Evolutionary conservation across 2,329 filamentous ascomycete species (phyloP).

Genomic region (Cladophialophora yegresii): DNA sequence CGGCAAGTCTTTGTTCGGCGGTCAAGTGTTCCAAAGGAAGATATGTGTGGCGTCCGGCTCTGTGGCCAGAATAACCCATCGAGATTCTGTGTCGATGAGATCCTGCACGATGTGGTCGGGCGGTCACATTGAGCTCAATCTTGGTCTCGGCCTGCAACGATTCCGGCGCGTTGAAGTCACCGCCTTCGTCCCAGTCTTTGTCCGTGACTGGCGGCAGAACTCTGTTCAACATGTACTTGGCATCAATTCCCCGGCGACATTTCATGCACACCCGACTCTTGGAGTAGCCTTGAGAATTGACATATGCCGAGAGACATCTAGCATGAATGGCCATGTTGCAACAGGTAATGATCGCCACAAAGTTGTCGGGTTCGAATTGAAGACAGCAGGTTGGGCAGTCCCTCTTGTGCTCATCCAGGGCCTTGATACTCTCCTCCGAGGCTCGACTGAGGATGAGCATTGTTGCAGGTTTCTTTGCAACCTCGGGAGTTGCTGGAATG

Average conservation of each 20-base stretch:
- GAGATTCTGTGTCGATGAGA: conserved; percentile 15
- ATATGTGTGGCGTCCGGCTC: conserved; percentile 4
- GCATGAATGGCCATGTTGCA: conserved; percentile 32
- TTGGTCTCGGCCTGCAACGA: conserved; percentile 24
- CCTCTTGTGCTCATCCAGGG: conserved; percentile 30
- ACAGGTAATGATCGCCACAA: conserved; percentile 31
- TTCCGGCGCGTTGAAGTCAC: conserved; percentile 30
- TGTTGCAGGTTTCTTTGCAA: conserved; percentile 15
- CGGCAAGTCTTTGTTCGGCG: conserved; percentile 10
- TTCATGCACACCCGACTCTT: conserved; percentile 32
- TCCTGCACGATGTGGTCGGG: conserved; percentile 23
- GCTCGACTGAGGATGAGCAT: conserved; percentile 29
- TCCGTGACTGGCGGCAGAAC: conserved; percentile 31
- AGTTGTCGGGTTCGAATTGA: conserved; percentile 31
- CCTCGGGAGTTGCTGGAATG: neutral
- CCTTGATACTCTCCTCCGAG: conserved; percentile 25
- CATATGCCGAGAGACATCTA: conserved; percentile 33
- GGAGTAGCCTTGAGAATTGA: conserved; percentile 30
- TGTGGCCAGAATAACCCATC: conserved; percentile 10
- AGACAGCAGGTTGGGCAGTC: conserved; percentile 34
- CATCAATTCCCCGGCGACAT: conserved; percentile 32
- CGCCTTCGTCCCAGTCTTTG: conserved; percentile 30
- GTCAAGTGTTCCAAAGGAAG: conserved; percentile 8
- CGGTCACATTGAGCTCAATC: conserved; percentile 29
- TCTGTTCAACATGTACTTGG: conserved; percentile 27